These are phyloP conservation scores for Gaultheria prostrata DNA, from an alignment of 148 eudicot genomes.

Conservation along the genomic window DNA sequence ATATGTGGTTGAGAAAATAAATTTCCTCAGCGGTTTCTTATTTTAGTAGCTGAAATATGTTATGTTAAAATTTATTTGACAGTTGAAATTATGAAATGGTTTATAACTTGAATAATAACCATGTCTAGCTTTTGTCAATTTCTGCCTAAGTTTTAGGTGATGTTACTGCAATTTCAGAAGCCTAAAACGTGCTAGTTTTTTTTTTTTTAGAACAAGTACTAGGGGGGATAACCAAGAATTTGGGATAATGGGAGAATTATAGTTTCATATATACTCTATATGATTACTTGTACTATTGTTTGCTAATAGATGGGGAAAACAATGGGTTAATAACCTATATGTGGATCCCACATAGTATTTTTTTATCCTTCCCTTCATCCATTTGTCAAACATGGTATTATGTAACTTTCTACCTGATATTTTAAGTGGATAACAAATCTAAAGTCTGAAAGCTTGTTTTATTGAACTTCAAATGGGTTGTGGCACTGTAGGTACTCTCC, in stretches of 20 bases:
- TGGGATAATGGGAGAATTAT: neutral
- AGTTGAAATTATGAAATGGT: neutral
- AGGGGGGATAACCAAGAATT: neutral
- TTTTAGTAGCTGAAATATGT: neutral
- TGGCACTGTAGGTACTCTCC: slow-evolving; percentile 54
- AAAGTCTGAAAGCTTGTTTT: neutral
- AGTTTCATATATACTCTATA: neutral
- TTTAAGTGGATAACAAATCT: neutral
- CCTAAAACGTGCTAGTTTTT: neutral
- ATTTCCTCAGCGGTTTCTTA: neutral
- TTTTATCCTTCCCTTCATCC: neutral
- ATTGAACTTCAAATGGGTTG: neutral
- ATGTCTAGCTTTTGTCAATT: neutral
- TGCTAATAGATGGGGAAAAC: neutral
- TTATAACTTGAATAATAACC: too few species aligned
- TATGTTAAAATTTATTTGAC: neutral
- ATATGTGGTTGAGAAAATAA: neutral
- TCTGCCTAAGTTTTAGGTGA: neutral
- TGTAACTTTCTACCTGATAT: neutral
- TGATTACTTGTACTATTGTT: neutral
- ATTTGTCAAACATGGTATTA: neutral
- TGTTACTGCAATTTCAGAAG: neutral
- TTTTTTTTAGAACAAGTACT: neutral
- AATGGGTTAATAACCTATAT: neutral
- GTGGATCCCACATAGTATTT: neutral